Evolutionary conservation across 345 rosid species (phyloP), one percentile per base, ranked within the genome.

Genomic region (Turnera subulata): DNA sequence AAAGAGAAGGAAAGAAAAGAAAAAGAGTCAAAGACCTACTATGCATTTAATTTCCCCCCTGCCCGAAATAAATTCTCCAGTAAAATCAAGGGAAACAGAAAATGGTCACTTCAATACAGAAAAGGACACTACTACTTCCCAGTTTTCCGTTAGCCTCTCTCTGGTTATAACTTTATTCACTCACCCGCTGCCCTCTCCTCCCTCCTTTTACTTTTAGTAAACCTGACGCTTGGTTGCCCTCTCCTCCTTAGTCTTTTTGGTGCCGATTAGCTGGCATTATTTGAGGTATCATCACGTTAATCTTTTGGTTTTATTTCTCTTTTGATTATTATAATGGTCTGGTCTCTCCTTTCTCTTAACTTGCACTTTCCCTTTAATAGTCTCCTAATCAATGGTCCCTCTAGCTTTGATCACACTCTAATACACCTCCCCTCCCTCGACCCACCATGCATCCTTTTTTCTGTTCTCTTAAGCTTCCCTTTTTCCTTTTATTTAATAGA

Each of bases 251-350:
- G 56, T 10, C 24, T 15, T 46, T 55, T 56, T 20, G 51, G 66
- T 44, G 63, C 63, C 26, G 66, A 25, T 21, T 59, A 66, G n/a
- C 18, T 61, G 66, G 49, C 73, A 40, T 33, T 45, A 18, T 46
- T 32, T 32, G 54, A 72, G 72, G 77, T 53, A 68, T 18, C 11
- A 43, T 13, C 71, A 64, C 44, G 53, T 71, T 61, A 29, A 67
- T 54, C 24, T 43, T 19, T 62, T 39, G 44, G 35, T 25, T 64
- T 53, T n/a, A 38, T 2, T 56, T 44, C 33, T 5, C 11, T 5
- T 33, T 62, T 39, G 13, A 64, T n/a, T n/a, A n/a, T n/a, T n/a
- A n/a, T n/a, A n/a, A n/a, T n/a, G 33, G 53, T 24, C 39, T 38
- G 42, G 4, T n/a, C 37, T 32, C 35, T 49, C n/a, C n/a, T n/a